A percentile compares a stretch with the other conserved stretches of the same genome.
Conservation (phyloP, 164 flowering plant species). For the Nelumbo lutea region DNA sequence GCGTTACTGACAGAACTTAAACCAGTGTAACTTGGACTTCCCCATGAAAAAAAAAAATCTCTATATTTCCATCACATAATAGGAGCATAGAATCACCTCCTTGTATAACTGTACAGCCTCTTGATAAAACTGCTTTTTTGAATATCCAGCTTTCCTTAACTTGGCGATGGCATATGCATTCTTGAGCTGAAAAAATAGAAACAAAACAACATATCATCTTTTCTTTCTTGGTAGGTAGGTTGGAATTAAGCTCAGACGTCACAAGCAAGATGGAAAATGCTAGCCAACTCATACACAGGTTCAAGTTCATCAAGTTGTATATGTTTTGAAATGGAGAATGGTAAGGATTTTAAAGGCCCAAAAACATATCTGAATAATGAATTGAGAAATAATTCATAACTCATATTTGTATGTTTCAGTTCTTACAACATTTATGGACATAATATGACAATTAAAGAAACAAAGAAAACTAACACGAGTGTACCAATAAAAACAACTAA, state of each 20-base stretch:
- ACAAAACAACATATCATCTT: neutral
- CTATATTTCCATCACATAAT: neutral
- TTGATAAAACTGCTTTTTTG: conserved; percentile 59
- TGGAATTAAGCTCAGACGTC: neutral
- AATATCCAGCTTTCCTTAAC: conserved; percentile 74
- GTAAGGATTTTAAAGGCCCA: neutral
- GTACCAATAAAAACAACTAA: too few relatives aligned
- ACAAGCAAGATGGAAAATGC: neutral
- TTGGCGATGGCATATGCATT: conserved; percentile 83
- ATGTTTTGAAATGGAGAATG: neutral
- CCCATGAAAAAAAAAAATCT: neutral
- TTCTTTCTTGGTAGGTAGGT: neutral
- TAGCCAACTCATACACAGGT: neutral
- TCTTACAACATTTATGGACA: too few relatives aligned
- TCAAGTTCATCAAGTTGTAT: neutral
- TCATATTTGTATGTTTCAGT: too few relatives aligned
- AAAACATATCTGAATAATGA: too few relatives aligned
- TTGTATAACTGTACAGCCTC: conserved; percentile 71
- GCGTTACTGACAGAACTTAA: neutral
- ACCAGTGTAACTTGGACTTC: neutral
- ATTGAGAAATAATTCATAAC: too few relatives aligned
- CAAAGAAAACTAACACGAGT: too few relatives aligned
- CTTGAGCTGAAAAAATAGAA: conserved; percentile 53
- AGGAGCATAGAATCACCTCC: conserved; percentile 43
- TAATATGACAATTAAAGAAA: too few relatives aligned